Evolutionary conservation across 2,329 filamentous ascomycete genomes (phyloP), one percentile per base, ranked within the genome.

Genomic region (Anthostomella pinea): DNA sequence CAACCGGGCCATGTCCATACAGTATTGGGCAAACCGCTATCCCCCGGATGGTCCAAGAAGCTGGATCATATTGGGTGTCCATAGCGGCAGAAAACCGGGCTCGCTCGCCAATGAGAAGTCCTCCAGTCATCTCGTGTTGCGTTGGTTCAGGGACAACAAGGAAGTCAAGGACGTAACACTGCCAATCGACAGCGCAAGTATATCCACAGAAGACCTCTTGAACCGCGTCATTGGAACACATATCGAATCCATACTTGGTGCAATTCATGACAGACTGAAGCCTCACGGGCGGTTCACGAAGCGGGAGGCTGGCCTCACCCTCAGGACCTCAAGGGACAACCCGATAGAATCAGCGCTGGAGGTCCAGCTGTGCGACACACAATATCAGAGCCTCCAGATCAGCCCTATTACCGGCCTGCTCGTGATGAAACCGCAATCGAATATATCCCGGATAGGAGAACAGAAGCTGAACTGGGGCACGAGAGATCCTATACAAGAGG

Each of bases 41-140:
- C 56, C 61, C 15, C 57, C 63, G 19, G 67, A 67, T 25, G 79
- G 79, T 1, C 72, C 77, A 11, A 95, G 94, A 67, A 95, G 82
- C 59, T 98, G 93, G 91, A 72, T 98, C 30, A 83, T 97, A 47
- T 71, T 98, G 33, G 90, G 89, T 8, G 77, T 95, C 22, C 75
- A 81, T 41, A 89, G 82, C 55, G 83, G 83, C 20, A 70, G 67
- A 35, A 72, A 69, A 39, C 57, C 61, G 26, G 63, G 64, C 8
- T 61, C 53, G 9, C 53, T 59, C 9, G 44, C 59, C 2, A 65
- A 72, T 33, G 55, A 65, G 4, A 71, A 66, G 39, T 51, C 64
- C 2, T 66, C 74, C 1, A 84, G 79, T 47, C 64, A 62, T 30
- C 58, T 93, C 29, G 72, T 68, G 3, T 65, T 83, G 24, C 82